Base-by-base conservation (phyloP, 2,329 filamentous ascomycete species). In the Botrytis tulipae region DNA sequence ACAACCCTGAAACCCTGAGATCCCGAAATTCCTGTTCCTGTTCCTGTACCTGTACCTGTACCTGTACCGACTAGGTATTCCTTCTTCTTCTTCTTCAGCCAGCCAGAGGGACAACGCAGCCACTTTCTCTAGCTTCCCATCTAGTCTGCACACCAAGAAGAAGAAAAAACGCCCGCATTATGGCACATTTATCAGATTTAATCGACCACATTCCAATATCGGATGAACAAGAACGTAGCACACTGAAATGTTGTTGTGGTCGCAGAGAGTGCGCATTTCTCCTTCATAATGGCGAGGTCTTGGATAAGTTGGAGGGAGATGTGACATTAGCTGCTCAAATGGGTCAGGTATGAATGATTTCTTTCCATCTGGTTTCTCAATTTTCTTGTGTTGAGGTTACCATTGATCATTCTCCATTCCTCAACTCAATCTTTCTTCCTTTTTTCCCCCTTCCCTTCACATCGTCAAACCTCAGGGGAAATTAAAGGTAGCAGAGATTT, bases 221-320 rank as follows among this genome's bases (percentile, higher is more conserved):
- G 37, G 70, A 63, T 62, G 72, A 75, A 57, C 37, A 71, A 51
- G 48, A 70, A 42, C 42, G 68, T 65, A 44, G n/a, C n/a, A 40
- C 42, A 14, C 60, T 67, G n/a, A 76, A 80, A 68, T 98, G 96
- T 86, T 99, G 95, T 84, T 99, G 95, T 84, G 95, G 94, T 73
- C 90, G 90, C 77, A 82, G 86, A 75, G 90, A 94, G 79, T 98
- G 95, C 83, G 88, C 90, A 78, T 93, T 92, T 81, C 87, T 98
- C 75, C 90, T 89, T 82, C 91, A 95, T 83, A 98, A 95, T 83
- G 91, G 90, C 82, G 87, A 88, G 63, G 87, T 94, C 76, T 86
- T 98, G 65, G 91, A 93, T 78, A 91, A 89, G 75, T 87, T 98
- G 76, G 95, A 98, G 83, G 92, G 91, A 79, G 93, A 98, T 84